Percentiles rank a stretch among this genome's conserved stretches.
These are phyloP conservation scores for Claviceps monticola DNA, from an alignment of 2,329 filamentous ascomycete species.

Conservation along the genomic window DNA sequence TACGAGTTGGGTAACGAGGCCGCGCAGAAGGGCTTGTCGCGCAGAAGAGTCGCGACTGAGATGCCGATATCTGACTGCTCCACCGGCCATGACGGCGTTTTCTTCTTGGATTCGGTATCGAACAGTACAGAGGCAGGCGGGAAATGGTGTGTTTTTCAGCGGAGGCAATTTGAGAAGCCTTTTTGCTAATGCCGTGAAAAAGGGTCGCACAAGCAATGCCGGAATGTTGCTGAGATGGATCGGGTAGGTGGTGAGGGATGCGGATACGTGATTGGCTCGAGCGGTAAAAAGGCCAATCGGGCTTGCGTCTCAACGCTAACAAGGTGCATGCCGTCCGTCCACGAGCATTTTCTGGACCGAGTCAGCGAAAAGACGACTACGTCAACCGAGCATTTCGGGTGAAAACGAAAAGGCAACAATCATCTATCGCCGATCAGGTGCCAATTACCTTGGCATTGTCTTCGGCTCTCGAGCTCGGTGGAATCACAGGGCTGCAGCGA, in stretches of 20 bases:
- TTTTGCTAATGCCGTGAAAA: neutral
- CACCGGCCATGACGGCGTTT: constrained; percentile 58
- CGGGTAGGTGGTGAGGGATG: constrained; percentile 4
- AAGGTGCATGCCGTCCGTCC: neutral
- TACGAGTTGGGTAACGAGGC: constrained; percentile 90
- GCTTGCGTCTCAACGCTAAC: neutral
- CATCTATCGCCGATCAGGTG: neutral
- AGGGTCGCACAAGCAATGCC: neutral
- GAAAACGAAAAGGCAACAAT: neutral
- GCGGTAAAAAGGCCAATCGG: constrained; percentile 8
- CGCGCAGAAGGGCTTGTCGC: constrained; percentile 82
- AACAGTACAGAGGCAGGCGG: neutral
- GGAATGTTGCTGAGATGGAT: neutral
- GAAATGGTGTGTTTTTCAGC: neutral
- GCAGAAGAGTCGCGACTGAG: constrained; percentile 76
- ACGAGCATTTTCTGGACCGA: neutral
- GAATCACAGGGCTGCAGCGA: constrained; percentile 19
- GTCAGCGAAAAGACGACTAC: constrained; percentile 3
- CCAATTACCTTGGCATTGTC: constrained; percentile 5
- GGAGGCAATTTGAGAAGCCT: neutral
- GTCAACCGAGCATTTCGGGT: constrained; percentile 4
- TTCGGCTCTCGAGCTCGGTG: constrained; percentile 14
- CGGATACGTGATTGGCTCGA: constrained; percentile 3
- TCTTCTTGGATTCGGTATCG: neutral
- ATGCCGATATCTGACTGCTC: constrained; percentile 76